phyloP scores from a whole-genome alignment of 768 basidiomycete genomes.

The Kondoa subrosea region DNA sequence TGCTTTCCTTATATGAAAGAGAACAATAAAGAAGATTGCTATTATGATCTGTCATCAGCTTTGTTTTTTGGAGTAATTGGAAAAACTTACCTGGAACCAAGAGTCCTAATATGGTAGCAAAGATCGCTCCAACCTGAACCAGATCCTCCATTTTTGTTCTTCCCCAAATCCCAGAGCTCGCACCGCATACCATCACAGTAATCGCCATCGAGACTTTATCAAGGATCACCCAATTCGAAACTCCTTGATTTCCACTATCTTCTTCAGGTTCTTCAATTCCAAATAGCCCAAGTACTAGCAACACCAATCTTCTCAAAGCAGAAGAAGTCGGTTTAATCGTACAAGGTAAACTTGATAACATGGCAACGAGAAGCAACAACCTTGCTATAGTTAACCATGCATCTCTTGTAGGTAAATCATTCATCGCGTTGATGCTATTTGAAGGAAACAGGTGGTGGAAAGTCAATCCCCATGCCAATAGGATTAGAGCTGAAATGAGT shows the following conservation, averaged over 20 bases:
- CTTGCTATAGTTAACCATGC: conserved; percentile 17
- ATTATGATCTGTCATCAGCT: conserved; percentile 5
- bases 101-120: neutral
- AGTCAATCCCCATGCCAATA: conserved; percentile 23
- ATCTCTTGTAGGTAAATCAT: conserved; percentile 16
- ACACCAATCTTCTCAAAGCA: conserved; percentile 6
- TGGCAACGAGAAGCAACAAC: conserved; percentile 17
- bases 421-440: neutral
- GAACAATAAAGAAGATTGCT: conserved; percentile 60
- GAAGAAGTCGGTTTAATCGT: conserved; percentile 1
- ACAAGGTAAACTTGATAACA: conserved; percentile 4
- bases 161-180: neutral
- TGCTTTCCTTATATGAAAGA: conserved; percentile 70
- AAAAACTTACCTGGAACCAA: neutral
- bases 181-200: neutral
- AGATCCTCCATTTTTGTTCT: neutral
- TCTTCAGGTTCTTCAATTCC: neutral
- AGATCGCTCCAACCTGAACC: neutral
- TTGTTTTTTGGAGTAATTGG: neutral
- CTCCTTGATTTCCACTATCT: neutral
- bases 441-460: conserved; percentile 18
- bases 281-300: neutral
- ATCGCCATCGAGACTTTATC: neutral
- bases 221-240: neutral
- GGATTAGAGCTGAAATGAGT: conserved; percentile 13